phyloP scores from a whole-genome alignment of 1,284 basidiomycete species.

The Calocybe gambosa region DNA sequence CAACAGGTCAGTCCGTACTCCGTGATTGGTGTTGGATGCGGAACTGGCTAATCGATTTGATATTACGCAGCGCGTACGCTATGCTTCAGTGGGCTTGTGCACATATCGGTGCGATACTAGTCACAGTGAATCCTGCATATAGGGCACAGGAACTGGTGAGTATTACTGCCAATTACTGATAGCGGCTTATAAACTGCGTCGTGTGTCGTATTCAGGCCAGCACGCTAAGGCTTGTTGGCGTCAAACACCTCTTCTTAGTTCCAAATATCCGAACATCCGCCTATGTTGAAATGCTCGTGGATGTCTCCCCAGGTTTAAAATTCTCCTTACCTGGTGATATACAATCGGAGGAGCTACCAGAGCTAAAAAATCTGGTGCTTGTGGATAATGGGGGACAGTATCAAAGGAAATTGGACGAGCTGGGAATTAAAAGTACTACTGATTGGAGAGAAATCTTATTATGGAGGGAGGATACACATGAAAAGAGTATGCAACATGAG shows the following conservation, averaged over 20 bases:
- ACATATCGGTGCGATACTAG: conserved; percentile 71
- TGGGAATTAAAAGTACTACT: conserved; percentile 43
- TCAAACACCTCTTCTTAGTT: conserved; percentile 68
- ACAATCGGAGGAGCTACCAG: conserved; percentile 54
- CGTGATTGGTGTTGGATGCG: neutral
- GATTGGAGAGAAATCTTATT: conserved; percentile 65
- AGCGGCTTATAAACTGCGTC: neutral
- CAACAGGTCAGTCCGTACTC: conserved; percentile 46
- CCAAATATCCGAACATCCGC: conserved; percentile 62
- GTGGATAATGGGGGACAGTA: conserved; percentile 54
- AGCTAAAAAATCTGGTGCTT: conserved; percentile 61
- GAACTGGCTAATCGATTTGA: neutral
- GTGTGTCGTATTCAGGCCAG: conserved; percentile 36
- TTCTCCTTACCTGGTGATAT: conserved; percentile 48
- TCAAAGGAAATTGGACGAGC: conserved; percentile 31
- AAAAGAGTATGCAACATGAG: conserved; percentile 36
- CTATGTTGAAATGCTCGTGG: conserved; percentile 54
- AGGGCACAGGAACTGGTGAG: conserved; percentile 61
- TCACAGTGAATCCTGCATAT: conserved; percentile 82
- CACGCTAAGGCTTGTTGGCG: conserved; percentile 60
- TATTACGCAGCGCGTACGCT: conserved; percentile 60
- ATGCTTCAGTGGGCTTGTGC: conserved; percentile 81
- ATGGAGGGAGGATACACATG: conserved; percentile 48
- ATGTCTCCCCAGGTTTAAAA: conserved; percentile 55
- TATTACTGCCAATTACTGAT: neutral